These are phyloP conservation scores for Podospora appendiculata DNA, from an alignment of 495 filamentous ascomycete species.

Conservation along the genomic window DNA sequence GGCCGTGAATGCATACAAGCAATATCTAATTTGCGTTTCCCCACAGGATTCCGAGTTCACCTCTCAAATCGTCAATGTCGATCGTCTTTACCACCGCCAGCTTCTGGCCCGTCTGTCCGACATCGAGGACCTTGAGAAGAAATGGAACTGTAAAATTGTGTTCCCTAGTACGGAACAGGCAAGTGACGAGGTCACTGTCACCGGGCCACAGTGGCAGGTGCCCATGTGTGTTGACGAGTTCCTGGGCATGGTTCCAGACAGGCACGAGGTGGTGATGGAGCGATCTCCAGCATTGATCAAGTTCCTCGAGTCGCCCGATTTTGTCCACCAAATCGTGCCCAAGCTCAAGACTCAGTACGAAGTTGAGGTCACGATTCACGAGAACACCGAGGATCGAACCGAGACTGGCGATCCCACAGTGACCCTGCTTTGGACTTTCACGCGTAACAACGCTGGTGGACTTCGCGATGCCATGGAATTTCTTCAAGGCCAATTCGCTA, in stretches of 20 bases:
- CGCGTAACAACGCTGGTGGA: slow-evolving; percentile 92
- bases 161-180: slow-evolving; percentile 97
- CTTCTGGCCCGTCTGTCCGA: slow-evolving; percentile 78
- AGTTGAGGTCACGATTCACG: slow-evolving; percentile 66
- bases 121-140: slow-evolving; percentile 92
- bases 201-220: slow-evolving; percentile 94
- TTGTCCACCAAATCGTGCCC: slow-evolving; percentile 65
- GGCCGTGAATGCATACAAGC: too few relatives aligned
- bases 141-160: slow-evolving; percentile 97
- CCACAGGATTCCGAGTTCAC: slow-evolving; percentile 87
- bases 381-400: slow-evolving; percentile 44
- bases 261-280: slow-evolving; percentile 80
- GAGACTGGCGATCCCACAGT: slow-evolving; percentile 46
- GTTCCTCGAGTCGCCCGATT: slow-evolving; percentile 71
- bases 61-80: slow-evolving; percentile 82
- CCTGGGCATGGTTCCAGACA: slow-evolving; percentile 94
- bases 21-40: background rate
- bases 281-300: slow-evolving; percentile 63
- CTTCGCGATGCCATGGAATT: slow-evolving; percentile 96
- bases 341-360: slow-evolving; percentile 88
- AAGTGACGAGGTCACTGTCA: slow-evolving; percentile 90
- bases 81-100: slow-evolving; percentile 91
- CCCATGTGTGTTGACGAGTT: slow-evolving; percentile 93
- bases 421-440: slow-evolving; percentile 61
- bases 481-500: slow-evolving; percentile 71